Conservation (phyloP, 352 stramenopile genomes). For the Halophytophthora polymorphica region DNA sequence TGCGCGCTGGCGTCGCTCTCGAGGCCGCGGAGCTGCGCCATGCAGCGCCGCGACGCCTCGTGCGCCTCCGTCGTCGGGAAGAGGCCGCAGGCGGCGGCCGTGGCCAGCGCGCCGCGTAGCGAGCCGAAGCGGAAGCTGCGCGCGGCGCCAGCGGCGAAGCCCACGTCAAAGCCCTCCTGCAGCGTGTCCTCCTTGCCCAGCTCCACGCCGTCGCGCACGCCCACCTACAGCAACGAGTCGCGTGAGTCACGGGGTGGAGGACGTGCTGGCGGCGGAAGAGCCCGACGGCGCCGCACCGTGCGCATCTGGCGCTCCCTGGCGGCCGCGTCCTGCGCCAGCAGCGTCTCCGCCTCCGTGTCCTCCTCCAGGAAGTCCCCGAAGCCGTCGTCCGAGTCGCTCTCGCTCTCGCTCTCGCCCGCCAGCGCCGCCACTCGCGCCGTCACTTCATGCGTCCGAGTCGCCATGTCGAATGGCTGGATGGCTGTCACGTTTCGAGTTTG, state of each 20-base stretch:
- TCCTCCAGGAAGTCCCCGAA: constrained; percentile 66
- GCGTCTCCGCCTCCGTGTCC: constrained; percentile 39
- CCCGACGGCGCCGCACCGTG: constrained; percentile 41
- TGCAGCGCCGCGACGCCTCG: constrained; percentile 6
- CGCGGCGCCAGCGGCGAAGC: constrained; percentile 36
- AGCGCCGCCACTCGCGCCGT: too few species aligned
- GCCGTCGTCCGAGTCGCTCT: constrained; percentile 37
- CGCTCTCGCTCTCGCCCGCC: too few species aligned
- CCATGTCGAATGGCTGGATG: not conserved
- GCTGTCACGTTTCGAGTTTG: too few species aligned
- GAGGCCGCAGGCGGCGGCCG: constrained; percentile 22
- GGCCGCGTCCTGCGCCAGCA: constrained; percentile 47
- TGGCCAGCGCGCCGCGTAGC: constrained; percentile 48
- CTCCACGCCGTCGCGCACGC: constrained; percentile 68
- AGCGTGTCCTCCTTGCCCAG: constrained; percentile 67
- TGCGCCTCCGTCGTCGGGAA: constrained; percentile 9
- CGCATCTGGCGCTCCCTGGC: constrained; percentile 59
- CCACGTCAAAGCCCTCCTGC: constrained; percentile 66
- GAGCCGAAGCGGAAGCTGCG: constrained; percentile 40
- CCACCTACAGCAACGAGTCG: constrained; percentile 29
- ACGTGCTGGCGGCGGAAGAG: too few species aligned
- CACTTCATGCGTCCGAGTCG: too few species aligned
- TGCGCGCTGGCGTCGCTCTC: constrained; percentile 18
- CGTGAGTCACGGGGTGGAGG: too few species aligned
- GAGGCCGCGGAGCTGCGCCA: constrained; percentile 13